phyloP scores from a whole-genome alignment of 2,329 filamentous ascomycete species.

The Talaromyces sp. region DNA sequence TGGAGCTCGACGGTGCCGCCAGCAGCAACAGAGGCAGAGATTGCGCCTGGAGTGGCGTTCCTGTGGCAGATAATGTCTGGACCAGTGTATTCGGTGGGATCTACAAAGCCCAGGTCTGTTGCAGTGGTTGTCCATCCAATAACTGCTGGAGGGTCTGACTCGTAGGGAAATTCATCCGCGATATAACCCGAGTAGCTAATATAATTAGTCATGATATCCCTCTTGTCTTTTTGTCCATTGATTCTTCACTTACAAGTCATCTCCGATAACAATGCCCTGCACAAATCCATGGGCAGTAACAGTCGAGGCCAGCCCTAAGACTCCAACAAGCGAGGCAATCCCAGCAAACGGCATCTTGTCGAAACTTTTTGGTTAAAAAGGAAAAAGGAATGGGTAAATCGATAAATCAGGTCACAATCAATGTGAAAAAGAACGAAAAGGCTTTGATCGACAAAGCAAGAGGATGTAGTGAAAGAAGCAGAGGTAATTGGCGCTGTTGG shows the following conservation, averaged over 20 bases:
- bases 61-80: conserved; percentile 57
- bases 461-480: not conserved
- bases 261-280: conserved; percentile 29
- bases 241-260: conserved; percentile 21
- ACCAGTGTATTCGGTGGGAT: conserved; percentile 39
- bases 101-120: conserved; percentile 52
- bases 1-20: conserved; percentile 55
- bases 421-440: not conserved
- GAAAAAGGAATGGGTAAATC: not conserved
- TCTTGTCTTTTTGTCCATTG: not conserved
- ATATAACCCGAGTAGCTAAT: conserved; percentile 39
- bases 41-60: conserved; percentile 34
- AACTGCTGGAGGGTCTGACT: conserved; percentile 31
- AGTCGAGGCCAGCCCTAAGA: conserved; percentile 29
- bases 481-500: not conserved
- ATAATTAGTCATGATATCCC: conserved; percentile 6
- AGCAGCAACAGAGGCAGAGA: conserved; percentile 54
- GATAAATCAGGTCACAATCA: not conserved
- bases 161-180: conserved; percentile 30
- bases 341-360: conserved; percentile 8
- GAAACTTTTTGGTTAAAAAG: not conserved
- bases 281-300: conserved; percentile 38
- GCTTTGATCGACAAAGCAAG: conserved; percentile 2
- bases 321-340: conserved; percentile 1
- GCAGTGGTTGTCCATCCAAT: conserved; percentile 53